Evolutionary conservation across 2,329 filamentous ascomycete genomes (phyloP).

Genomic region (Akanthomyces uredinophilus): DNA sequence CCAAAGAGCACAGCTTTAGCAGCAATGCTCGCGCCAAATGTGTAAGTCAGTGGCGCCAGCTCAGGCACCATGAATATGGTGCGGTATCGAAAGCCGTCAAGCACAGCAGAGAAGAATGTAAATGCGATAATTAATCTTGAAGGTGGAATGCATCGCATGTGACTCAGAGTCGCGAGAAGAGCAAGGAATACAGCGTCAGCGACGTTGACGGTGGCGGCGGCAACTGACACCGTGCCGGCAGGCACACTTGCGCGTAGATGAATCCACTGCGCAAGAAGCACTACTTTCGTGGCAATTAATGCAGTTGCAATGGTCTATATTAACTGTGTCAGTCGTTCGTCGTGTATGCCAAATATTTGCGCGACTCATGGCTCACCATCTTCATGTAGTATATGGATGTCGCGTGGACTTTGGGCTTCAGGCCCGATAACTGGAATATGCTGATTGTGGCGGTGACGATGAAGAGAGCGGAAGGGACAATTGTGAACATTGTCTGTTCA

Average conservation of each 20-base stretch:
- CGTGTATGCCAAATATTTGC: no score
- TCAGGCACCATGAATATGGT: constrained; percentile 33
- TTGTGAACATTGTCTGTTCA: not conserved
- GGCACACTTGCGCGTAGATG: not conserved
- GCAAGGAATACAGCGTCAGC: constrained; percentile 22
- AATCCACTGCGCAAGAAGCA: constrained; percentile 2
- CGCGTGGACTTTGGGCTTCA: not conserved
- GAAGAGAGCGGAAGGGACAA: constrained; percentile 1
- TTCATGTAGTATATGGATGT: not conserved
- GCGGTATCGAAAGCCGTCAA: constrained; percentile 33
- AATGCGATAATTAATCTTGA: constrained; percentile 35
- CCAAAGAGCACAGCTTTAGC: constrained; percentile 23
- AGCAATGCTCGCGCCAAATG: constrained; percentile 27
- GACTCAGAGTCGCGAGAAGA: constrained; percentile 27
- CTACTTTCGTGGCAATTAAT: not conserved
- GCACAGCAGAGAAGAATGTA: constrained; percentile 32
- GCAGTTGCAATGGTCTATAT: not conserved
- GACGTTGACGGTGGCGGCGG: constrained; percentile 24
- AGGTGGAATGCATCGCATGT: constrained; percentile 31
- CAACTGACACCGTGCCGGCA: not conserved
- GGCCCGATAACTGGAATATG: not conserved
- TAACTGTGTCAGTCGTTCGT: not conserved
- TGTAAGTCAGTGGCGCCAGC: not conserved
- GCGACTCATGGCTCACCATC: not conserved
- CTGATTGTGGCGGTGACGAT: not conserved